Percentiles rank a stretch among this genome's conserved stretches.
These are phyloP conservation scores for Ceratocystis ficicola DNA, from an alignment of 2,329 filamentous ascomycete genomes.

Conservation along the genomic window DNA sequence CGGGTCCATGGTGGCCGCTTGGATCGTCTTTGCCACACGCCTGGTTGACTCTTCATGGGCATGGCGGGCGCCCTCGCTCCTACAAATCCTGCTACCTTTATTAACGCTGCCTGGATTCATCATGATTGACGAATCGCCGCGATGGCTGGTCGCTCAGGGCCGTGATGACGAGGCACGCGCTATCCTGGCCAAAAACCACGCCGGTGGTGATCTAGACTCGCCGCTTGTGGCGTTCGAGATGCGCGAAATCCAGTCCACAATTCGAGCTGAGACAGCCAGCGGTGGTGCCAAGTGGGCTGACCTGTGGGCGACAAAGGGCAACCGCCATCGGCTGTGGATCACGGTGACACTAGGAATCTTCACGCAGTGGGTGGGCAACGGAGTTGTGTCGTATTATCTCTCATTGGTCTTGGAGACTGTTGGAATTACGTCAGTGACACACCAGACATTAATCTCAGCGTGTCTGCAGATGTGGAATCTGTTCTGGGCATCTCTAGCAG, in stretches of 20 bases:
- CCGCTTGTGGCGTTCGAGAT: constrained; percentile 47
- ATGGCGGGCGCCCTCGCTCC: constrained; percentile 33
- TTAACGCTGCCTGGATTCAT: constrained; percentile 29
- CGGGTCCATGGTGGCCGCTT: constrained; percentile 36
- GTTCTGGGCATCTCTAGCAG: constrained; percentile 33
- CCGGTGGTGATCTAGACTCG: constrained; percentile 40
- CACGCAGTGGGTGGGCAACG: constrained; percentile 43
- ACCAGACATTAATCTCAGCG: constrained; percentile 30
- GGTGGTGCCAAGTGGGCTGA: constrained; percentile 41
- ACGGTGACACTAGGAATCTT: constrained; percentile 40
- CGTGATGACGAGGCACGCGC: constrained; percentile 28
- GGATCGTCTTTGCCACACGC: constrained; percentile 35
- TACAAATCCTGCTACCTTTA: constrained; percentile 34
- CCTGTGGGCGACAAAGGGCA: constrained; percentile 39
- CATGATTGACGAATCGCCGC: constrained; percentile 29
- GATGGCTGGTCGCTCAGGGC: constrained; percentile 29
- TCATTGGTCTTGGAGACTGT: constrained; percentile 37
- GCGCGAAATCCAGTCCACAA: constrained; percentile 46
- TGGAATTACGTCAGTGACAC: constrained; percentile 32
- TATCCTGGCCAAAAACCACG: constrained; percentile 35
- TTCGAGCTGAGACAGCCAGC: constrained; percentile 43
- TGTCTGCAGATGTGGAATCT: constrained; percentile 30
- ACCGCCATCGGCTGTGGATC: constrained; percentile 39
- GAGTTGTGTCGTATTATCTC: constrained; percentile 40
- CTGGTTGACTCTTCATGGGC: constrained; percentile 28